A percentile compares a stretch with the other conserved stretches of the same genome.
Conservation (phyloP, 176 grass and related monocot species). For the Ananas comosus region DNA sequence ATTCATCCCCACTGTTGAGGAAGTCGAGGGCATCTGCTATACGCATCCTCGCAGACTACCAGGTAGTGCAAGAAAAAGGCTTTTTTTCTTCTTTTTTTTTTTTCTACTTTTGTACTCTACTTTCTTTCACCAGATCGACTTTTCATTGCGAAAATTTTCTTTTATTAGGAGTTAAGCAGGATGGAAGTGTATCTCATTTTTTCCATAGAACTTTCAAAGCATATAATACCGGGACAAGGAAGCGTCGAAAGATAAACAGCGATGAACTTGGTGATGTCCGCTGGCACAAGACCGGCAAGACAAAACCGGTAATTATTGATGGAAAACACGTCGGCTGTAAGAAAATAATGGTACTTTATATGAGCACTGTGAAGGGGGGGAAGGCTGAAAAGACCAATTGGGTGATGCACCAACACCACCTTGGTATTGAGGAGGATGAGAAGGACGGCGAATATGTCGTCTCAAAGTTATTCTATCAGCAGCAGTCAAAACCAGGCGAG, state of each 20-base stretch:
- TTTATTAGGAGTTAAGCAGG: constrained; percentile 65
- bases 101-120: background rate
- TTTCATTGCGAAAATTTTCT: constrained; percentile 7
- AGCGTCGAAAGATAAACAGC: constrained; percentile 84
- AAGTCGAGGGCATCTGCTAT: constrained; percentile 89
- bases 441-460: constrained; percentile 76
- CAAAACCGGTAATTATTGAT: constrained; percentile 65
- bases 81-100: background rate
- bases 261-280: constrained; percentile 57
- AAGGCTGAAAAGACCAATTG: constrained; percentile 89
- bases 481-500: constrained; percentile 55
- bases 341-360: constrained; percentile 96
- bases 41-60: constrained; percentile 86
- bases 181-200: constrained; percentile 91
- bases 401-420: constrained; percentile 96
- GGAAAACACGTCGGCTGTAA: constrained; percentile 74
- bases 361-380: constrained; percentile 51
- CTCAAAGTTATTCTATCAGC: constrained; percentile 89
- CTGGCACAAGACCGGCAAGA: constrained; percentile 99
- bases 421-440: constrained; percentile 86
- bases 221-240: constrained; percentile 85
- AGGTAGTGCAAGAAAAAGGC: constrained; percentile 29
- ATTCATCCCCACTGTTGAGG: constrained; percentile 90
- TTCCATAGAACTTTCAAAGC: constrained; percentile 94
- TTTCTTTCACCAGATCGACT: background rate